Evolutionary conservation across 306 rosid species (phyloP).

Genomic region (Quercus rubra): DNA sequence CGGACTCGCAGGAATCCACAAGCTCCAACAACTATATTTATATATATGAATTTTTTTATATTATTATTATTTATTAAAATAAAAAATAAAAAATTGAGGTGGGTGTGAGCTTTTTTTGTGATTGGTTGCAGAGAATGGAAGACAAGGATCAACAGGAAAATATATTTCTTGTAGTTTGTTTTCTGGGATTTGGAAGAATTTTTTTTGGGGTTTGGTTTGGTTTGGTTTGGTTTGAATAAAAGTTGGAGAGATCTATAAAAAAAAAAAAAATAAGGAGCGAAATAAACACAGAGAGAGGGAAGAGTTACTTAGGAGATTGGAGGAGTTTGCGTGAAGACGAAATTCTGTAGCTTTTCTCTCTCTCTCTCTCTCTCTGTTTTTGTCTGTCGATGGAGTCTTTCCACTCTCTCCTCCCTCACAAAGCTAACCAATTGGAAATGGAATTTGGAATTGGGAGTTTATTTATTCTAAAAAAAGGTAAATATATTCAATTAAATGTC

Average conservation of each 20-base stretch:
- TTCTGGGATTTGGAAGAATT: neutral
- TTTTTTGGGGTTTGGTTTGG: no score
- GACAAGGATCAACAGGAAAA: neutral
- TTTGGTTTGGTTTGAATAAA: neutral
- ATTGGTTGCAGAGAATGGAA: neutral
- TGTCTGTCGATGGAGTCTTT: neutral
- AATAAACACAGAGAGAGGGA: no score
- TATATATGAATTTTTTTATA: neutral
- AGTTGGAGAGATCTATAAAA: slow-evolving; percentile 23
- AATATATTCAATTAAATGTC: no score
- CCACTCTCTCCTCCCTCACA: neutral
- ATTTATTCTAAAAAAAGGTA: no score
- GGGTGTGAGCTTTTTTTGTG: neutral
- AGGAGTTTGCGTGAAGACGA: slow-evolving; percentile 15
- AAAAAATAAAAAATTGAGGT: neutral
- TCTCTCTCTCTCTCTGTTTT: neutral
- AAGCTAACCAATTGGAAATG: neutral
- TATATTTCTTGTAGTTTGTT: neutral
- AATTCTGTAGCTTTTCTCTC: slow-evolving; percentile 16
- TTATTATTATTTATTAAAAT: neutral
- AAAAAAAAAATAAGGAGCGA: neutral
- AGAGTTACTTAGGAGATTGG: neutral
- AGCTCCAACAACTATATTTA: neutral
- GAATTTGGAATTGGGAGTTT: no score
- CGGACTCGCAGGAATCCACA: slow-evolving; percentile 18